These are phyloP conservation scores for Pythium rishiriense DNA, from an alignment of 352 stramenopile genomes.

Conservation along the genomic window DNA sequence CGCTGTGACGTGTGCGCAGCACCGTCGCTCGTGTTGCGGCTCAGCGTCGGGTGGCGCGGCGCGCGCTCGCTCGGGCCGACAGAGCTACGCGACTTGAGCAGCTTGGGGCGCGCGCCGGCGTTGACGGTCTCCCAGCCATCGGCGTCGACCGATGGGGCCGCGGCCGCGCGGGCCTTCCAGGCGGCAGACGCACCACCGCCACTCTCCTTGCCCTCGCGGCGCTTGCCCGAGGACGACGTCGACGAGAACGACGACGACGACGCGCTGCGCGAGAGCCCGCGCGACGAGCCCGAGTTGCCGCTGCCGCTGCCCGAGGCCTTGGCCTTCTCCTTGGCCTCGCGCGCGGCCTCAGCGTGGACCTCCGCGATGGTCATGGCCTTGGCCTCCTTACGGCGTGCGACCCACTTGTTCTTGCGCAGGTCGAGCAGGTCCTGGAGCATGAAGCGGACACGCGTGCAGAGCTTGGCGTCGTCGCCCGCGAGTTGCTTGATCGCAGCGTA, in stretches of 20 bases:
- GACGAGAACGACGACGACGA: constrained; percentile 43
- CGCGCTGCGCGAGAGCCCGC: constrained; percentile 60
- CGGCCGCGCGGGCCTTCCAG: constrained; percentile 56
- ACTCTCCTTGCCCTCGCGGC: constrained; percentile 29
- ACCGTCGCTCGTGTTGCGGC: constrained; percentile 26
- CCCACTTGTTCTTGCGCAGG: constrained; percentile 74
- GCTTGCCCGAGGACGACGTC: constrained; percentile 32
- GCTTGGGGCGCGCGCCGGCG: constrained; percentile 44
- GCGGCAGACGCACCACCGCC: constrained; percentile 49
- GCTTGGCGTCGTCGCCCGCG: constrained; percentile 56
- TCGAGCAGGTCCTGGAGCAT: constrained; percentile 85
- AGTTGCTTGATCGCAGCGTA: constrained; percentile 72
- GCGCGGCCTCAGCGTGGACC: constrained; percentile 71
- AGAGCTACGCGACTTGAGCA: constrained; percentile 64
- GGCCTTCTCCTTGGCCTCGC: constrained; percentile 73
- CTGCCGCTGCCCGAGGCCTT: constrained; percentile 38
- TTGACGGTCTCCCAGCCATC: constrained; percentile 80
- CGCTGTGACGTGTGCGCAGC: constrained; percentile 19
- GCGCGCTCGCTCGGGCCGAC: constrained; percentile 35
- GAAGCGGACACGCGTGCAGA: constrained; percentile 81
- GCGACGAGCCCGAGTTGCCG: constrained; percentile 7
- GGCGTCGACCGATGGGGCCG: constrained; percentile 32
- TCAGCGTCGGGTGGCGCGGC: constrained; percentile 38
- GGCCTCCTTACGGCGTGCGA: constrained; percentile 73
- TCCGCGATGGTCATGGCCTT: constrained; percentile 87